Base-by-base conservation (phyloP, 1,284 basidiomycete genomes). In the Fomes fomentarius region DNA sequence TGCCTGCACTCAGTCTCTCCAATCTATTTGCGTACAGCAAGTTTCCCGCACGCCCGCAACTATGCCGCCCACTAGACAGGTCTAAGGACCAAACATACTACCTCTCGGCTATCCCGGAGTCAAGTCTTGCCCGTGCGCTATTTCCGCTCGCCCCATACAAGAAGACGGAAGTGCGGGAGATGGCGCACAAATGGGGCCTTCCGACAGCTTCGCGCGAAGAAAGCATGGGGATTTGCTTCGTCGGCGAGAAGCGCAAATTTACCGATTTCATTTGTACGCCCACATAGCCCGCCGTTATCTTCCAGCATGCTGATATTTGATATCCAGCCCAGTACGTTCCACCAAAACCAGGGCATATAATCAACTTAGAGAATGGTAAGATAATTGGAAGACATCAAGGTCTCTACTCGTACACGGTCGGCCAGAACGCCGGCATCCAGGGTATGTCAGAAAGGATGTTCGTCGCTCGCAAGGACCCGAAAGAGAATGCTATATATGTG, bases 141-240 rank as follows among this genome's bases (percentile, higher is more conserved):
- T 96, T 98, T 57, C 94, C 94, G 0, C 74, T 97, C 1, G 88
- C 84, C 1, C 68, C 78, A 12, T 68, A 90, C 5, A 77, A 71
- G 3, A 97, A 97, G 70, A 58, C 74, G 0, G 74, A 89, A 57
- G 93, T 98, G 0, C 81, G 93, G n/a, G 76, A 80, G 53, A 73
- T 97, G n/a, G 96, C 96, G 0, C 71, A 72, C 4, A 69, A 82
- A 37, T 83, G 82, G 69, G 72, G 70, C 0, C 74, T 99, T 10
- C 87, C 89, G 2, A 97, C 91, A 0, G 93, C 94, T 1, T 76
- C 82, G 1, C 80, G 93, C 50, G 79, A 79, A 21, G 96, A 99
- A 69, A 95, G 92, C 70, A 96, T 98, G 89, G 96, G 96, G 0
- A 82, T 98, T n/a, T 98, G 96, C 68, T 98, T 98, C 63, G 88